phyloP scores from a whole-genome alignment of 83 land plant genomes.

The Thuja plicata region DNA sequence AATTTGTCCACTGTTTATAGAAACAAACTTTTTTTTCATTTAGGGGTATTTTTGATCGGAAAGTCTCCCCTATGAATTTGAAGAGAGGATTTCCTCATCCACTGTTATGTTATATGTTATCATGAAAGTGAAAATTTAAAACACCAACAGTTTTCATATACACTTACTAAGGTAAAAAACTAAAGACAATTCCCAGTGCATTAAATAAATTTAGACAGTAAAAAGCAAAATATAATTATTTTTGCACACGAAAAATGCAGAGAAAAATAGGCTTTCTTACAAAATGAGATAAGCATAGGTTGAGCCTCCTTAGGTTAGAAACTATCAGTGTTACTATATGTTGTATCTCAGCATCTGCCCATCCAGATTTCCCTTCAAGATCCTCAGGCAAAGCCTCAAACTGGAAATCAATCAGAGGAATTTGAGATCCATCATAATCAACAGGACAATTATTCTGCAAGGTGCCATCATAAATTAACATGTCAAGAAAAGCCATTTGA shows the following conservation, averaged over 20 bases:
- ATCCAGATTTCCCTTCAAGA: constrained; percentile 49
- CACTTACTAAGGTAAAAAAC: background rate
- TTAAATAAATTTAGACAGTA: background rate
- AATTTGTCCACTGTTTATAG: no score
- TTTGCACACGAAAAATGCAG: background rate
- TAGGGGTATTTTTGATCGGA: no score
- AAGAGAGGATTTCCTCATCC: no score
- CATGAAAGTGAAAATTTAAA: background rate
- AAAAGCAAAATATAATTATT: background rate
- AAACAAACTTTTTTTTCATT: no score
- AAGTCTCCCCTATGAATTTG: no score
- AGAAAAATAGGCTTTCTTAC: constrained; percentile 34
- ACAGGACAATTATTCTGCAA: constrained; percentile 46
- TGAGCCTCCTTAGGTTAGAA: constrained; percentile 53
- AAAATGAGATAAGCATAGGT: constrained; percentile 39
- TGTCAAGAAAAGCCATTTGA: constrained; percentile 9
- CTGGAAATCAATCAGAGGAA: constrained; percentile 25
- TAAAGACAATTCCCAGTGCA: background rate
- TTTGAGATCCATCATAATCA: constrained; percentile 21
- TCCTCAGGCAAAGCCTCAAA: constrained; percentile 72
- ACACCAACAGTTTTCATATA: background rate
- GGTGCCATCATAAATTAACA: constrained; percentile 8
- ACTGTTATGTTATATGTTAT: no score
- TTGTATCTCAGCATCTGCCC: constrained; percentile 60
- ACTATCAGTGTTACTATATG: constrained; percentile 54